Base-by-base conservation (phyloP, 306 rosid genomes). In the Cotoneaster glaucophyllus region DNA sequence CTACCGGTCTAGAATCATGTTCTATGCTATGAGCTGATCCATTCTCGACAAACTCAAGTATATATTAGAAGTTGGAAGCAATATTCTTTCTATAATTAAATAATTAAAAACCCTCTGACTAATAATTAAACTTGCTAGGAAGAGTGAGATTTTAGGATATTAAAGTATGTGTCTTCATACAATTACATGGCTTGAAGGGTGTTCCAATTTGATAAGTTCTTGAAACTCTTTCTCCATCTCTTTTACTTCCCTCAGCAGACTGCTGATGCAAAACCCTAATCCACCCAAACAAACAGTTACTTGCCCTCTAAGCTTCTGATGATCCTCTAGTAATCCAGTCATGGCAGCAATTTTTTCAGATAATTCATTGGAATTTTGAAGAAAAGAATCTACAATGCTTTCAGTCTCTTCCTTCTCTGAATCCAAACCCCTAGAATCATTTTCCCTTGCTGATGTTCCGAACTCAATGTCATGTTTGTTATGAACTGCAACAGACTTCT, bases 241-340 rank as follows among this genome's bases (percentile, higher is more conserved):
- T 34, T 67, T 56, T 15, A 84, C 86, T 82, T 85, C 96, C 74
- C 74, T 85, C 73, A 77, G 77, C 88, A 90, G 81, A 74, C 69
- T 79, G 29, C 57, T 72, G 59, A 80, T 82, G 83, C 97, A 88
- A 83, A 90, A 94, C 59, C 88, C 95, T 65, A 94, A 70, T 64
- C 90, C 84, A 75, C 86, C 80, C 81, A 81, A 84, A 69, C 87
- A 86, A 15, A 85, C 77, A 82, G 84, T 41, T 78, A 85, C 62
- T 81, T 88, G 87, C 61, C 78, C 79, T 43, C 77, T 86, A 56
- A 80, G 71, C 74, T 71, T 74, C 71, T 58, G 48, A 11, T 84
- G 93, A 66, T 86, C 87, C 37, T 77, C 80, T 17, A 50, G 15
- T 50, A 17, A 50, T 77, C 76, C 81, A 17, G 22, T 31, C 18